Conservation (phyloP, 2,329 filamentous ascomycete species). For the Arthrobotrys sphaeroides region DNA sequence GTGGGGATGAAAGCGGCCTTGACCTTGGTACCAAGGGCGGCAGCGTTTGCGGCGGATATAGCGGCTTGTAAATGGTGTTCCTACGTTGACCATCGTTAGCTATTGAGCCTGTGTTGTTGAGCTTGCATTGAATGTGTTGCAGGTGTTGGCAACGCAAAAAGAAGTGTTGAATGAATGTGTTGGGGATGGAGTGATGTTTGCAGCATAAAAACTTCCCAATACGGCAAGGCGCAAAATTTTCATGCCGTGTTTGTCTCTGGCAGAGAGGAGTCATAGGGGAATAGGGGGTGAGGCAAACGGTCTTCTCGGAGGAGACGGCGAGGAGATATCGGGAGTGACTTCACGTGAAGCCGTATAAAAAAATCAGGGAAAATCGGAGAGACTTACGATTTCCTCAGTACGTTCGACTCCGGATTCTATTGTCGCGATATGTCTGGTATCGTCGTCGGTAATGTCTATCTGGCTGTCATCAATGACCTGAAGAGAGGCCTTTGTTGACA, state of each 20-base stretch:
- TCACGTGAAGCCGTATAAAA: conserved; percentile 53
- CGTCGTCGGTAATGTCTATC: conserved; percentile 85
- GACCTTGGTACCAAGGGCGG: conserved; percentile 69
- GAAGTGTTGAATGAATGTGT: not conserved
- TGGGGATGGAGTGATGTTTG: conserved; percentile 23
- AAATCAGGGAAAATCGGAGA: conserved; percentile 59
- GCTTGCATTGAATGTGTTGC: conserved; percentile 22
- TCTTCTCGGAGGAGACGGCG: conserved; percentile 38
- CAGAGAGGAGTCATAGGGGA: conserved; percentile 36
- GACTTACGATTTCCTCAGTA: conserved; percentile 93
- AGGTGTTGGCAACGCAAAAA: not conserved
- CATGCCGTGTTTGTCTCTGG: conserved; percentile 13
- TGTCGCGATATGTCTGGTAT: conserved; percentile 81
- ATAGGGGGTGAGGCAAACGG: conserved; percentile 15
- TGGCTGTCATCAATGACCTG: conserved; percentile 89
- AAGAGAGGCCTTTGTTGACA: conserved; percentile 88
- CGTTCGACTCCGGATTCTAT: conserved; percentile 97
- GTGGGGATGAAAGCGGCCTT: conserved; percentile 74
- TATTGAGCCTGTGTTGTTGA: conserved; percentile 6
- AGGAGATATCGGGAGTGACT: conserved; percentile 35
- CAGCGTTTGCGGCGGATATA: conserved; percentile 70
- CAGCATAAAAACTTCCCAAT: conserved; percentile 28
- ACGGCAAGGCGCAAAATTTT: conserved; percentile 27
- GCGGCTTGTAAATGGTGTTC: conserved; percentile 96
- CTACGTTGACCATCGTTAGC: conserved; percentile 64